phyloP scores from a whole-genome alignment of 352 stramenopile genomes.

The Phytophthora citricola region DNA sequence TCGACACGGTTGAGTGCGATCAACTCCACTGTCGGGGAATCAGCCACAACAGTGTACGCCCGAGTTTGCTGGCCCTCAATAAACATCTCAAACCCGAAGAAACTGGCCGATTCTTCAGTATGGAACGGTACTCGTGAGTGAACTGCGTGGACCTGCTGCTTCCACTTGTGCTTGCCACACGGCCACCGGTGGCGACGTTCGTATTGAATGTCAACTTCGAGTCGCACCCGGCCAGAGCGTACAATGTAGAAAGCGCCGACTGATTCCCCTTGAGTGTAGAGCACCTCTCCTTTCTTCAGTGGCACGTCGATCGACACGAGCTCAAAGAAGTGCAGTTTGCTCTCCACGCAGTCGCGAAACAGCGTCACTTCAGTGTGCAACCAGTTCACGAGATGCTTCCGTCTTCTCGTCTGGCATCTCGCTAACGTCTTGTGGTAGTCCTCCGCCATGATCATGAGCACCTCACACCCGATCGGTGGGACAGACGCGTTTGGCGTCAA shows the following conservation, averaged over 20 bases:
- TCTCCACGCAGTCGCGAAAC: slow-evolving; percentile 78
- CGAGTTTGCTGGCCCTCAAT: slow-evolving; percentile 55
- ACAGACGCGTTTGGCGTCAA: slow-evolving; percentile 6
- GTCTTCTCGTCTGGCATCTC: slow-evolving; percentile 63
- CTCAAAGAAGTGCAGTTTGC: slow-evolving; percentile 82
- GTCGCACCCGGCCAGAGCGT: slow-evolving; percentile 54
- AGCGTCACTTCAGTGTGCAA: slow-evolving; percentile 70
- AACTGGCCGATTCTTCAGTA: slow-evolving; percentile 53
- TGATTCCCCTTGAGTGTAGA: slow-evolving; percentile 69
- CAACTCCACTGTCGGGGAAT: slow-evolving; percentile 57
- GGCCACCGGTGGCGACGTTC: slow-evolving; percentile 75
- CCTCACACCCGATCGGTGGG: slow-evolving; percentile 47
- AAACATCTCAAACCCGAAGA: slow-evolving; percentile 83
- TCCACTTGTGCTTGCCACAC: slow-evolving; percentile 54
- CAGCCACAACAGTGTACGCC: slow-evolving; percentile 63
- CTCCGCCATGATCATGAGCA: slow-evolving; percentile 73
- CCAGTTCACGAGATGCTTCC: slow-evolving; percentile 74
- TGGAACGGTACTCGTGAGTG: slow-evolving; percentile 62
- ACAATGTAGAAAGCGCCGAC: slow-evolving; percentile 77
- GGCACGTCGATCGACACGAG: slow-evolving; percentile 77
- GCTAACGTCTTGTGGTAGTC: slow-evolving; percentile 79
- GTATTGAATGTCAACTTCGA: slow-evolving; percentile 78
- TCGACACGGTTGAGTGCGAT: slow-evolving; percentile 75
- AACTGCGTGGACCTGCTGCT: slow-evolving; percentile 59
- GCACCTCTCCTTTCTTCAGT: slow-evolving; percentile 59